Base-by-base conservation (phyloP, 1,284 basidiomycete species). In the Schizophyllum amplum region DNA sequence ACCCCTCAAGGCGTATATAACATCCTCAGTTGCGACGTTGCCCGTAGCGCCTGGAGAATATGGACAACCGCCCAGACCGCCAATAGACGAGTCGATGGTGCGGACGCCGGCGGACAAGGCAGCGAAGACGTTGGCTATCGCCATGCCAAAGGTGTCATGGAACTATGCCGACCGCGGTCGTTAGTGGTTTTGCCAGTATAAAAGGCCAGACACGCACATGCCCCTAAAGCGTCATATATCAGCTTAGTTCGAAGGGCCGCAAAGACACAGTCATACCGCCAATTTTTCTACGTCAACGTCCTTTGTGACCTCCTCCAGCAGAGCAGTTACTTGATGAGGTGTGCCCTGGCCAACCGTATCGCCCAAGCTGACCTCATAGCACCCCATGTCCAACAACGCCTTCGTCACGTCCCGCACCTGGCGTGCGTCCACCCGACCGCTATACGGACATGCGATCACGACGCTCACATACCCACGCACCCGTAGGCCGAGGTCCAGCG, bases 11-110 rank as follows among this genome's bases (percentile, higher is more conserved):
- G 90, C 89, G 63, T 96, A 94, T 2, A 97, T 76, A 0, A 96
- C 84, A 63, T 94, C 92, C 67, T 96, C 94, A 0, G 92, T 95
- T 0, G 91, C 87, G 24, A 94, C 90, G 64, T 95, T 95, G n/a
- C 93, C 93, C 0, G 91, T 94, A 4, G 94, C 93, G 1, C 94
- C 94, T 0, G 95, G 95, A 0, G 93, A 94, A 71, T 94, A 98
- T 1, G 95, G 94, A 66, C 95, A 98, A 13, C 94, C 94, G 1
- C 95, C 95, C 0, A 98, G 81, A 0, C 94, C 94, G 4, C 86
- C 92, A 4, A 97, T 83, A 1, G 90, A 87, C 5, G 86, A 75
- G 66, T 90, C 84, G 54, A 88, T 77, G 20, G 84, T 83, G 51
- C 87, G 78, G 24, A 95, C 73, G 7, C 86, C 87, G 57, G 79